phyloP scores from a whole-genome alignment of 257 asterid species.

The Plantago major region DNA sequence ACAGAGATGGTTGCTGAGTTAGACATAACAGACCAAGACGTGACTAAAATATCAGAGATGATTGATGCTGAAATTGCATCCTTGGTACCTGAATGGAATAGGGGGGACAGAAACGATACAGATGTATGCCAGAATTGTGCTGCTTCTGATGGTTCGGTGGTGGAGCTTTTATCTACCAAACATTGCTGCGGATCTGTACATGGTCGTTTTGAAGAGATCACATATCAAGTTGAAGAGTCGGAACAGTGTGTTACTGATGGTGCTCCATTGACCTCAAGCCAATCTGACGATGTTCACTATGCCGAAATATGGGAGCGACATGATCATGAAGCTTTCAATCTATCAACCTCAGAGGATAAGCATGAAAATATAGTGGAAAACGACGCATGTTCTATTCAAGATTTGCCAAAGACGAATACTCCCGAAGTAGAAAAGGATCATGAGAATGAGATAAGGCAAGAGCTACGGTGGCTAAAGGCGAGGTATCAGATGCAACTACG shows the following conservation, averaged over 20 bases:
- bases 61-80: conserved; percentile 56
- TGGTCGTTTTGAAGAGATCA: conserved; percentile 76
- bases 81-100: conserved; percentile 60
- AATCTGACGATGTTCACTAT: conserved; percentile 25
- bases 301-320: conserved; percentile 26
- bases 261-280: conserved; percentile 32
- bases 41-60: conserved; percentile 60
- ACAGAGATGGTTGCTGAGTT: conserved; percentile 72
- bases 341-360: conserved; percentile 11
- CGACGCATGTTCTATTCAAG: conserved; percentile 9
- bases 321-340: conserved; percentile 4
- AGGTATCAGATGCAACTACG: conserved; percentile 55
- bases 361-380: conserved; percentile 10
- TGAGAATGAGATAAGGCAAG: conserved; percentile 51
- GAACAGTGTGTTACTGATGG: conserved; percentile 35
- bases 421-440: conserved; percentile 25
- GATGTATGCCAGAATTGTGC: conserved; percentile 42
- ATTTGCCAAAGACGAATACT: conserved; percentile 12
- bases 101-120: conserved; percentile 7
- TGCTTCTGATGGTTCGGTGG: conserved; percentile 30
- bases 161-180: conserved; percentile 26
- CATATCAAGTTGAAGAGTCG: conserved; percentile 45
- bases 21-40: conserved; percentile 63
- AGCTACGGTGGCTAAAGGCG: conserved; percentile 67
- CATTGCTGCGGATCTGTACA: conserved; percentile 56